Conservation (phyloP, 2,329 filamentous ascomycete genomes). For the Colletotrichum musae region DNA sequence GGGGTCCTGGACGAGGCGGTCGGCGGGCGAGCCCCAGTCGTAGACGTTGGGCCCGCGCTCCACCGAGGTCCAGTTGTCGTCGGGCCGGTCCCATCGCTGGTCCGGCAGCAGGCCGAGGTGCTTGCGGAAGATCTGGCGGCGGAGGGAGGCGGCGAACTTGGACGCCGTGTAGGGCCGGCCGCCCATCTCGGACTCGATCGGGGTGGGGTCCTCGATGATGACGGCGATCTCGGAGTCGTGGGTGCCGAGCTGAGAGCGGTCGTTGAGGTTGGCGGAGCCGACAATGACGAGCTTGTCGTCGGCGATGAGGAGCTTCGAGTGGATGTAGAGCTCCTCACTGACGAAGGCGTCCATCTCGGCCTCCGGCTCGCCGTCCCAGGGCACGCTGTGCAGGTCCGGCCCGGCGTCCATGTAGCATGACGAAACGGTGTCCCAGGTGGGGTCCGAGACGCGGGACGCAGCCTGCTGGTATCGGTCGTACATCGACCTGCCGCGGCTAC, state of each 20-base stretch:
- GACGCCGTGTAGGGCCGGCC: slow-evolving; percentile 80
- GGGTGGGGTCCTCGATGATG: slow-evolving; percentile 83
- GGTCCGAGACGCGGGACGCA: slow-evolving; percentile 67
- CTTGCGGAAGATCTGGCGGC: slow-evolving; percentile 90
- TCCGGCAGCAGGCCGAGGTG: slow-evolving; percentile 87
- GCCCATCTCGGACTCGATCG: slow-evolving; percentile 80
- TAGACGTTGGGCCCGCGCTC: slow-evolving; percentile 79
- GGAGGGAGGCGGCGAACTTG: slow-evolving; percentile 83
- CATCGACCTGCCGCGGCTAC: slow-evolving; percentile 52
- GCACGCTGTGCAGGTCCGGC: slow-evolving; percentile 73
- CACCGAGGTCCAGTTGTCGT: slow-evolving; percentile 84
- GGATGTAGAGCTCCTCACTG: slow-evolving; percentile 74
- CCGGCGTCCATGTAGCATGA: slow-evolving; percentile 88
- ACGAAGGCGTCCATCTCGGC: slow-evolving; percentile 74
- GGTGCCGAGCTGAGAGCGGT: slow-evolving; percentile 81
- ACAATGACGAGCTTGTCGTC: slow-evolving; percentile 88
- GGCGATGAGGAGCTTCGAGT: slow-evolving; percentile 82
- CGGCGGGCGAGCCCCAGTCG: slow-evolving; percentile 77
- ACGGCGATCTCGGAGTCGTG: slow-evolving; percentile 95
- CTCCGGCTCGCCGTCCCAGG: slow-evolving; percentile 69
- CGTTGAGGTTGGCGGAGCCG: slow-evolving; percentile 75
- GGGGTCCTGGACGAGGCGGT: slow-evolving; percentile 81
- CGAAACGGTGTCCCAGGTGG: slow-evolving; percentile 82
- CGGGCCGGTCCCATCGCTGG: slow-evolving; percentile 76
- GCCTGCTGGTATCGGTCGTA: slow-evolving; percentile 82